Base-by-base conservation (phyloP, 202 grass and related monocot species). In the Eragrostis tef region DNA sequence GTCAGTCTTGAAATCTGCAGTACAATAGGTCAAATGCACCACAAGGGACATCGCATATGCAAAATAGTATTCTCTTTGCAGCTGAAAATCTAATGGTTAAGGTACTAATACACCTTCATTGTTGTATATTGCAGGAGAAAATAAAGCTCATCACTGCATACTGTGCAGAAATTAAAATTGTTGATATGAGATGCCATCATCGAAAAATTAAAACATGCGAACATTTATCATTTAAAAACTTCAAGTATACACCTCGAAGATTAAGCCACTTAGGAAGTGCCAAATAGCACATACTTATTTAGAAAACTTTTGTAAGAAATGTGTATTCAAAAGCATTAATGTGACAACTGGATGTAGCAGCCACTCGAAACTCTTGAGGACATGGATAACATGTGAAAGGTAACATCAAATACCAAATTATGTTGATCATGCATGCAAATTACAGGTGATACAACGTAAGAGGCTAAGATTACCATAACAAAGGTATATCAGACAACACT, bases 231-330 rank as follows among this genome's bases (percentile, higher is more conserved):
- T 14, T 63, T 21, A 58, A 78, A 45, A 2, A 25, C 10, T 78
- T 42, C 36, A 42, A 59, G 0, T 51, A 1, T 19, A 77, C 3
- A 48, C 9, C 13, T 52, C 14, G 19, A 56, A 53, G 27, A 63
- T 64, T 17, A 15, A 0, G 2, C 9, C 44, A 11, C 36, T 36
- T 68, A 41, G 5, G 24, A 34, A 24, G 39, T 46, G 39, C 15
- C 31, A 19, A 60, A 64, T 17, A 58, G 49, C 47, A 56, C 6
- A 36, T 62, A 75, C 39, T 76, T 71, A 73, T 63, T 52, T 27
- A 69, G 26, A 47, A 65, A 77, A 16, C 19, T 77, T n/a, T 25
- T 47, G 13, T 77, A 60, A 77, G 2, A 34, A 60, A 84, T 70
- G 73, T 36, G 60, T 49, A 48, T 13, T 44, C 13, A 76, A 46